phyloP scores from a whole-genome alignment of 2,329 filamentous ascomycete genomes.

The Aquanectria penicillioides region DNA sequence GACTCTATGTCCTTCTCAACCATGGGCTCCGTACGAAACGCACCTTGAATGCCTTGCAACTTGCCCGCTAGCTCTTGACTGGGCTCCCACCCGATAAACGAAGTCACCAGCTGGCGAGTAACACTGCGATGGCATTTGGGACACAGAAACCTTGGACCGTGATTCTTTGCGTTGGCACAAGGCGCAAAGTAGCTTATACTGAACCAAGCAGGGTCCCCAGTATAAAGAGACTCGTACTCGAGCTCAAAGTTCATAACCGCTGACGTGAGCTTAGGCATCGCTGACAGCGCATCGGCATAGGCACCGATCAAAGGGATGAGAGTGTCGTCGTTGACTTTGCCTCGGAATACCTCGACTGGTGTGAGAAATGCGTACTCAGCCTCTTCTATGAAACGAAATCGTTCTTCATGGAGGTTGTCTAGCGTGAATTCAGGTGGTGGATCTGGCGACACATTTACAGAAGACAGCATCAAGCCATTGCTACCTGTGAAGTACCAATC shows the following conservation, averaged over 20 bases:
- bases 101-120: conserved; percentile 11
- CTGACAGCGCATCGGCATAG: conserved; percentile 2
- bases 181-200: conserved; percentile 12
- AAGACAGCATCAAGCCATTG: background rate
- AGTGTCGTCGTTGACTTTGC: background rate
- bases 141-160: background rate
- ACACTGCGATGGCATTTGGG: background rate
- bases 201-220: background rate
- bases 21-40: conserved; percentile 3
- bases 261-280: conserved; percentile 13
- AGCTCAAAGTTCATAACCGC: conserved; percentile 1
- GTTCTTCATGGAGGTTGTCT: conserved; percentile 2
- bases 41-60: conserved; percentile 11
- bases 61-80: conserved; percentile 7
- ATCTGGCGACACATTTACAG: background rate
- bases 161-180: background rate
- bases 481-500: conserved; percentile 10
- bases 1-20: conserved; percentile 3
- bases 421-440: background rate
- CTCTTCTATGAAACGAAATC: conserved; percentile 5
- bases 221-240: background rate
- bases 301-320: conserved; percentile 6
- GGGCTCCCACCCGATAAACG: conserved; percentile 8
- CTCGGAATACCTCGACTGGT: background rate
- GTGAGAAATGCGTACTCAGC: background rate